phyloP scores from a whole-genome alignment of 2,329 filamentous ascomycete genomes.

The Myriosclerotinia scirpicola region DNA sequence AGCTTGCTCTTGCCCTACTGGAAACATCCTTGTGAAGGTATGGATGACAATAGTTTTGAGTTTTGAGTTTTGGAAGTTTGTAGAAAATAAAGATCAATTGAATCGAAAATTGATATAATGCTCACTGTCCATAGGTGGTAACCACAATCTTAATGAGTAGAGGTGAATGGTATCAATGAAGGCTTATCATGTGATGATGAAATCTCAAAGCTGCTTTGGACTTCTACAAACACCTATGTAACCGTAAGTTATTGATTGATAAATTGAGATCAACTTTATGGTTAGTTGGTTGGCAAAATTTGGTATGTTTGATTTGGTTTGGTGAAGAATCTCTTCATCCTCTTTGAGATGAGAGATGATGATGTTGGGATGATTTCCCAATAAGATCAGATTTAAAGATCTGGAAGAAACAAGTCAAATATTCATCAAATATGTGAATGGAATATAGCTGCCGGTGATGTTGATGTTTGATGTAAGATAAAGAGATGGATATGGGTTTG shows the following conservation, averaged over 20 bases:
- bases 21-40: constrained; percentile 20
- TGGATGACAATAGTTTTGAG: not conserved
- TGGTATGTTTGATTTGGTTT: not conserved
- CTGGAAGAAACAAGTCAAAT: not conserved
- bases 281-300: not conserved
- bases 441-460: too few relatives aligned
- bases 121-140: too few relatives aligned
- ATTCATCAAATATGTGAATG: not conserved
- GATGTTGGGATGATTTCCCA: not conserved
- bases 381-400: not conserved
- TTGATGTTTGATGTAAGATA: too few relatives aligned
- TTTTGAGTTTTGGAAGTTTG: not conserved
- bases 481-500: too few relatives aligned
- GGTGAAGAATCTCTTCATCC: not conserved
- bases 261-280: not conserved
- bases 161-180: not conserved
- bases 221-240: not conserved
- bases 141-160: not conserved
- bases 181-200: constrained; percentile 2
- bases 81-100: not conserved
- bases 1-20: constrained; percentile 12
- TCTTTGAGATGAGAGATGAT: not conserved
- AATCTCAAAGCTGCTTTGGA: not conserved
- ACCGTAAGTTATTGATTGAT: not conserved
- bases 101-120: not conserved